Base-by-base conservation (phyloP, 805 yeast species). In the Yarrowia sp. region DNA sequence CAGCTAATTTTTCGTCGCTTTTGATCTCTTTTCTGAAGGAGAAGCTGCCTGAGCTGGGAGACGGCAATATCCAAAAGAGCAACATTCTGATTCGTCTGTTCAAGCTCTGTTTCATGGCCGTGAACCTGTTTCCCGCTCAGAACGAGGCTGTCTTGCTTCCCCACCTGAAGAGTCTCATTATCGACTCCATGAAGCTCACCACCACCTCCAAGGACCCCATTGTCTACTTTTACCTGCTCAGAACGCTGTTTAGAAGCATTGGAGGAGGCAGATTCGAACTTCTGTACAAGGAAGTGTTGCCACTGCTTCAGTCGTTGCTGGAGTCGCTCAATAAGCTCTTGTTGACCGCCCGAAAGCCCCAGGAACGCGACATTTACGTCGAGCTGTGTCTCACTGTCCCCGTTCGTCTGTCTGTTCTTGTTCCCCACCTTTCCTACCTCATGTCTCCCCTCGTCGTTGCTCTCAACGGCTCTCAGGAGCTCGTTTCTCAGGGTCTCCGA, bases 211-310 rank as follows among this genome's bases (percentile, higher is more conserved):
- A 90, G 71, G 97, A 94, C 74, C 98, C 99, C 6, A 82, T 91
- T 30, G 91, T 92, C 2, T 95, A 92, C 76, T 93, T 94, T 70
- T 90, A 92, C 73, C 81, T 95, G 72, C 89, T 95, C 24, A 82
- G 98, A 73, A 91, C 97, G 0, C 79, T 95, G 61, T 95, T 95
- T 81, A 83, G 98, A 77, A 90, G 96, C 73, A 93, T 95, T 56
- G 97, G 98, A 40, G 98, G 99, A 63, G 99, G 99, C 8, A 82
- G 98, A 69, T 94, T 95, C 76, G 99, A 95, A 76, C 87, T 88
- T 66, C 81, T 95, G 17, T 96, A 96, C 80, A 91, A 95, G 72
- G 97, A 93, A 70, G 94, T 96, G 19, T 84, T 92, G 81, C 99
- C 99, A 0, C 82, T 95, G 44, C 79, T 95, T 52, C 98, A 96